These are phyloP conservation scores for Vararia minispora DNA, from an alignment of 768 basidiomycete species.

Conservation along the genomic window DNA sequence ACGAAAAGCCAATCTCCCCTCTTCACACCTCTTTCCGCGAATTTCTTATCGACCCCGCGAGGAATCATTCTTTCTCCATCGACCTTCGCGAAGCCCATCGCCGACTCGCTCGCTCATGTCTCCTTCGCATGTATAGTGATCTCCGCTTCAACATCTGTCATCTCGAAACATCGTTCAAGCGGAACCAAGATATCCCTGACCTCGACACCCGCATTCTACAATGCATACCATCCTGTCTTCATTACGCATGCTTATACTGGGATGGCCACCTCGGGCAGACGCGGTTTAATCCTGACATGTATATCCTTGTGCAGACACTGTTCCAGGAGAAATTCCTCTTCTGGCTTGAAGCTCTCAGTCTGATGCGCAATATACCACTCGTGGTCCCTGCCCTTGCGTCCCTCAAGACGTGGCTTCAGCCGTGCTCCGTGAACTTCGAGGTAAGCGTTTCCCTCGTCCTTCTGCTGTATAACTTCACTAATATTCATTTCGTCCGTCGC, in stretches of 20 bases:
- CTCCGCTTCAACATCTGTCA: slow-evolving; percentile 1
- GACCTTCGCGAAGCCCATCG: neutral
- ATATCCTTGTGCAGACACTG: neutral
- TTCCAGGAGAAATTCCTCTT: neutral
- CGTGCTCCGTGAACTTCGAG: no score
- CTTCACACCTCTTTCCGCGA: no score
- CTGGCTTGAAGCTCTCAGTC: neutral
- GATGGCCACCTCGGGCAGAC: neutral
- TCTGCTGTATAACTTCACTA: no score
- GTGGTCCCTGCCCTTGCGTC: no score
- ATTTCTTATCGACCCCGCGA: no score
- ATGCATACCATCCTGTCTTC: neutral
- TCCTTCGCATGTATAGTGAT: neutral
- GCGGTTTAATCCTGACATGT: neutral
- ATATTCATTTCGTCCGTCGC: no score
- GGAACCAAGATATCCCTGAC: neutral
- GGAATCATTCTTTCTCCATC: no score
- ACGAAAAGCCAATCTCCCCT: no score
- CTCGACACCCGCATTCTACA: neutral
- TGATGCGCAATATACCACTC: no score
- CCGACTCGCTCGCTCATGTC: neutral
- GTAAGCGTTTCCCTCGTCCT: no score
- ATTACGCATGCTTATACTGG: slow-evolving; percentile 2
- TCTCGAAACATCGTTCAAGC: neutral
- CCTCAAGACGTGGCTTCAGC: no score